Conservation (phyloP, 768 basidiomycete species). For the Agaricus subrufescens region DNA sequence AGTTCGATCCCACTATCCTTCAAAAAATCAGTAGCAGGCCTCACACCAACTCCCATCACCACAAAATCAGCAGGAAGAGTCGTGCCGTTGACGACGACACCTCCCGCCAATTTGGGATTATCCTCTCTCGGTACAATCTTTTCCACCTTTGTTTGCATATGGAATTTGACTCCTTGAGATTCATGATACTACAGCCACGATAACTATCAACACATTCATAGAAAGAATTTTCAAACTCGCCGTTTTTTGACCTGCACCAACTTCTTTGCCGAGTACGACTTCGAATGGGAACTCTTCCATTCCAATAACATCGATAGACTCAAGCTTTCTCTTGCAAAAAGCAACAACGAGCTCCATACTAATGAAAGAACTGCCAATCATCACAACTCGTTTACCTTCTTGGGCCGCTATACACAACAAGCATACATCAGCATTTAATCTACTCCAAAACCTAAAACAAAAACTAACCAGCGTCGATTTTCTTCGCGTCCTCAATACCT, state of each 20-base stretch:
- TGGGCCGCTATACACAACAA: conserved; percentile 40
- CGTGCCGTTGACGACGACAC: conserved; percentile 61
- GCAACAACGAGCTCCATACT: conserved; percentile 90
- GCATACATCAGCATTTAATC: conserved; percentile 4
- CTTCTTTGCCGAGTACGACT: conserved; percentile 70
- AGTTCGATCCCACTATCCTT: conserved; percentile 64
- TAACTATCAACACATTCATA: neutral
- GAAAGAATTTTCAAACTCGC: conserved; percentile 25
- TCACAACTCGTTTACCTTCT: conserved; percentile 72
- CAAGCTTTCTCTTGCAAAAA: conserved; percentile 65
- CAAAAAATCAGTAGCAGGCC: conserved; percentile 76
- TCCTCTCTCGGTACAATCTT: conserved; percentile 57
- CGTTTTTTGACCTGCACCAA: conserved; percentile 76
- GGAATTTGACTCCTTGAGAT: conserved; percentile 79
- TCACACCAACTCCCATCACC: conserved; percentile 84
- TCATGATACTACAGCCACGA: conserved; percentile 63
- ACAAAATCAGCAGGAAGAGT: conserved; percentile 71
- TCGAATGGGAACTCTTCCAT: conserved; percentile 82
- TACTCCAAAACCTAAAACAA: neutral
- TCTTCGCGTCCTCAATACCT: conserved; percentile 63
- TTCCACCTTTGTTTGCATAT: conserved; percentile 65
- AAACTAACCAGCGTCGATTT: conserved; percentile 59
- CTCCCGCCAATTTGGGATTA: conserved; percentile 49
- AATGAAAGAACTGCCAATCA: conserved; percentile 90
- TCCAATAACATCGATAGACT: conserved; percentile 80